These are phyloP conservation scores for Fusarium cyanostomum DNA, from an alignment of 2,329 filamentous ascomycete genomes.

Conservation along the genomic window DNA sequence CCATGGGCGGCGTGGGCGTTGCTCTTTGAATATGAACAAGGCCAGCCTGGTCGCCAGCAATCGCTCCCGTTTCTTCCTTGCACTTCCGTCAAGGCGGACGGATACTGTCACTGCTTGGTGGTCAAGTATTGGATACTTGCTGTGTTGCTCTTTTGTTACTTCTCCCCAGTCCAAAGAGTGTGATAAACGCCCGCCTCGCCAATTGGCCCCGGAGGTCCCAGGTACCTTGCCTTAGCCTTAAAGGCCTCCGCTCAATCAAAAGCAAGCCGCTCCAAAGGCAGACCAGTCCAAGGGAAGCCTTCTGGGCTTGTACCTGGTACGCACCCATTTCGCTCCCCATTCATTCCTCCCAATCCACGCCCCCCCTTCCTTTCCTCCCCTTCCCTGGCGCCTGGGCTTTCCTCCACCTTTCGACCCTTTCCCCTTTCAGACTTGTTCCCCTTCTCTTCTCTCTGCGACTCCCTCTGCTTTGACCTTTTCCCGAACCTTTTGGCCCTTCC, in stretches of 20 bases:
- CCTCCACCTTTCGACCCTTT: slow-evolving; percentile 29
- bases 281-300: neutral
- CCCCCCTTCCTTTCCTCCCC: slow-evolving; percentile 13
- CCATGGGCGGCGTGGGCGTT: slow-evolving; percentile 14
- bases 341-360: slow-evolving; percentile 26
- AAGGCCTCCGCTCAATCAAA: neutral
- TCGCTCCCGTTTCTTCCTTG: slow-evolving; percentile 17
- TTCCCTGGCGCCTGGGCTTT: slow-evolving; percentile 23
- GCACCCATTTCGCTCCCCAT: slow-evolving; percentile 1
- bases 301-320: slow-evolving; percentile 17
- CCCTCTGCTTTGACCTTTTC: slow-evolving; percentile 39
- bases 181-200: neutral
- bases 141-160: neutral
- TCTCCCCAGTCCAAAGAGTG: neutral
- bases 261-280: neutral
- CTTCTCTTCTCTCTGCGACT: slow-evolving; percentile 36
- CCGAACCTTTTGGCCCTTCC: slow-evolving; percentile 30
- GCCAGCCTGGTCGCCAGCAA: slow-evolving; percentile 7
- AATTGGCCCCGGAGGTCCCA: slow-evolving; percentile 1
- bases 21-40: slow-evolving; percentile 2
- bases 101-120: slow-evolving; percentile 1
- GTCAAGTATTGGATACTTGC: slow-evolving; percentile 21
- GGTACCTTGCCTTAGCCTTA: slow-evolving; percentile 7
- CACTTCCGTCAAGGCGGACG: neutral
- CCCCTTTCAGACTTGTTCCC: slow-evolving; percentile 37